These are phyloP conservation scores for Trametes cubensis DNA, from an alignment of 768 basidiomycete genomes.

Conservation along the genomic window DNA sequence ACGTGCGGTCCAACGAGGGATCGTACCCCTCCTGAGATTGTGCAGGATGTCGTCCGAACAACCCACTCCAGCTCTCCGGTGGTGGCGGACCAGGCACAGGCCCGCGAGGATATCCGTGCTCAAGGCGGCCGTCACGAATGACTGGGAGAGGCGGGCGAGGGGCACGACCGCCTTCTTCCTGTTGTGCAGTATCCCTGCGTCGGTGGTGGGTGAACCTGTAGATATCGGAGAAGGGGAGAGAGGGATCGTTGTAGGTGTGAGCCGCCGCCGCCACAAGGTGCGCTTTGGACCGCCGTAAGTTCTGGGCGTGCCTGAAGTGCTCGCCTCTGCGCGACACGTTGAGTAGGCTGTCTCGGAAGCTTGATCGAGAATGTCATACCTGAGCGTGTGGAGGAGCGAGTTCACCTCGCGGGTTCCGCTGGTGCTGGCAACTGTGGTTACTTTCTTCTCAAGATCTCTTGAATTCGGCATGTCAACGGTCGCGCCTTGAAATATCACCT, in stretches of 20 bases:
- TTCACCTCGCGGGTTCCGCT: constrained; percentile 41
- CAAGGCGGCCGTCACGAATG: constrained; percentile 21
- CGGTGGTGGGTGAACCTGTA: constrained; percentile 23
- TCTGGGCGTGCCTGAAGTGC: constrained; percentile 67
- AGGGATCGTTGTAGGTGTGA: constrained; percentile 44
- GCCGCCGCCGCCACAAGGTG: constrained; percentile 11
- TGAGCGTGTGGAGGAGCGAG: constrained; percentile 52
- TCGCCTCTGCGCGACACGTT: constrained; percentile 54
- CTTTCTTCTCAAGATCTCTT: constrained; percentile 1
- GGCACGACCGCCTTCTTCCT: neutral
- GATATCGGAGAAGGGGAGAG: constrained; percentile 48
- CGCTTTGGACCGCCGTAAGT: constrained; percentile 41
- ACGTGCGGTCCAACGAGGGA: constrained; percentile 22
- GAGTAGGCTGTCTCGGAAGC: neutral
- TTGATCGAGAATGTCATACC: constrained; percentile 37
- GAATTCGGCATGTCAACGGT: neutral
- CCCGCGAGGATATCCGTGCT: constrained; percentile 29
- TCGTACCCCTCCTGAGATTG: constrained; percentile 14
- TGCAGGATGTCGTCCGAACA: constrained; percentile 33
- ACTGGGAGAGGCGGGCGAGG: constrained; percentile 23
- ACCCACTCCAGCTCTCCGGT: constrained; percentile 60
- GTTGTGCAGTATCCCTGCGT: neutral
- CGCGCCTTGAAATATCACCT: neutral
- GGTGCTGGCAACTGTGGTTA: neutral
- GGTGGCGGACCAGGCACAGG: constrained; percentile 31